These are phyloP conservation scores for Cutaneotrichosporon daszewskae DNA, from an alignment of 1,284 basidiomycete genomes.

Conservation along the genomic window DNA sequence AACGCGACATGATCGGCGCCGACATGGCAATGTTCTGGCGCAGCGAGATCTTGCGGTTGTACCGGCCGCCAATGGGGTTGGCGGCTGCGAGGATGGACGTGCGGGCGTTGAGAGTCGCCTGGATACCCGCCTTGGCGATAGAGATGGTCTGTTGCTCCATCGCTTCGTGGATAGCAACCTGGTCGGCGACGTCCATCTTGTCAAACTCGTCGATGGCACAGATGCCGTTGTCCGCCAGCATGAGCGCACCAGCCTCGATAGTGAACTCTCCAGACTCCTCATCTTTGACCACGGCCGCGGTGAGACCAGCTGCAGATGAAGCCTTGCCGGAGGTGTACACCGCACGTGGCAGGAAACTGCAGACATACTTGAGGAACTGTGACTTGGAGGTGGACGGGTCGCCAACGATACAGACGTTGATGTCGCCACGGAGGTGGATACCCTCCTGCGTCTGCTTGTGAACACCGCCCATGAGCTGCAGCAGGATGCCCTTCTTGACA, in stretches of 20 bases:
- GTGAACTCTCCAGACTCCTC: conserved; percentile 99
- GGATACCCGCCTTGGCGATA: conserved; percentile 98
- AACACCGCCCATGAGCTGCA: conserved; percentile 99
- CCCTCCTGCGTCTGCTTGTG: conserved; percentile 96
- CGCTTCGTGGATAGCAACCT: conserved; percentile 99
- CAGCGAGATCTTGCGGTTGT: conserved; percentile 90
- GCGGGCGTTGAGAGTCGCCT: conserved; percentile 94
- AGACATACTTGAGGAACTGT: conserved; percentile 98
- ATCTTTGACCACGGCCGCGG: conserved; percentile 95
- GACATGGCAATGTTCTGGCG: conserved; percentile 97
- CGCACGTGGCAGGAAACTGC: conserved; percentile 95
- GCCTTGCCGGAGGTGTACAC: conserved; percentile 99
- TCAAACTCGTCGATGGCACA: conserved; percentile 99
- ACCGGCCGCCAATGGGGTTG: conserved; percentile 92
- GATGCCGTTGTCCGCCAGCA: conserved; percentile 99
- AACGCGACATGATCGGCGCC: conserved; percentile 98
- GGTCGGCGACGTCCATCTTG: conserved; percentile 99
- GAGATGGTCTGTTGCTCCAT: conserved; percentile 99
- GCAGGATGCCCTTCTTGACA: conserved; percentile 94
- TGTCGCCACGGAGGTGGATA: conserved; percentile 93
- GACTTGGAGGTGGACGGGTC: conserved; percentile 97
- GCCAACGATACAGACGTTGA: conserved; percentile 97
- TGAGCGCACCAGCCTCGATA: conserved; percentile 96
- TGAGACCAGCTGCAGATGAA: conserved; percentile 96
- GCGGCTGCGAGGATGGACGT: conserved; percentile 97